Evolutionary conservation across 148 eudicot species (phyloP), one percentile per base, ranked within the genome.

Genomic region (Bassia scoparia): DNA sequence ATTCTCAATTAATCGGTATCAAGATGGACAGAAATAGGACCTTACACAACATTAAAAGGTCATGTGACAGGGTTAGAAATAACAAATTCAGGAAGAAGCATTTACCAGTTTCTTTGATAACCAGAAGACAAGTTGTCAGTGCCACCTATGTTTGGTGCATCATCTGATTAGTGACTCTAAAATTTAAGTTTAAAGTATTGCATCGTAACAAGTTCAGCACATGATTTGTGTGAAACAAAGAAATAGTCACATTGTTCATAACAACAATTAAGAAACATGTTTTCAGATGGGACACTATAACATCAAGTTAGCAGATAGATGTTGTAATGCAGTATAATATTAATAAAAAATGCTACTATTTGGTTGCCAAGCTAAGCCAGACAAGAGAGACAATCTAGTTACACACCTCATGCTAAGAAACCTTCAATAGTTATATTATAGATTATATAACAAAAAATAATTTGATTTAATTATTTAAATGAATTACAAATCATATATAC

Each of bases 1-100:
- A n/a, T n/a, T n/a, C n/a, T n/a, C n/a, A n/a, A n/a, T n/a, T 13
- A 35, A 7, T 53, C n/a, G 41, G 61, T 8, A 72, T 20, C 24
- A 73, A 21, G 68, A 72, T 48, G 60, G 46, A 68, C 41, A 71
- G 2, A 34, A 43, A 43, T 37, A 59, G n/a, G 34, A 48, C 66
- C 26, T 72, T 72, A 60, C 67, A 21, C 2, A 34, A 34, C 34
- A 17, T 18, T 0, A 27, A 49, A 61, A 15, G 2, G 29, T 60
- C 58, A 33, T 31, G 34, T 62, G 48, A 70, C 27, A 31, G 3
- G 44, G 17, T 29, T 23, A 33, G 35, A 34, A 73, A 49, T 4
- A 73, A 63, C 1, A 58, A 13, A n/a, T n/a, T 71, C 15, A 62
- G 54, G 69, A 52, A 74, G 71, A 74, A 43, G 63, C 63, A 74